Evolutionary conservation across 31 red algal genomes (phyloP).

Genomic region (Odonthalia washingtoniensis): DNA sequence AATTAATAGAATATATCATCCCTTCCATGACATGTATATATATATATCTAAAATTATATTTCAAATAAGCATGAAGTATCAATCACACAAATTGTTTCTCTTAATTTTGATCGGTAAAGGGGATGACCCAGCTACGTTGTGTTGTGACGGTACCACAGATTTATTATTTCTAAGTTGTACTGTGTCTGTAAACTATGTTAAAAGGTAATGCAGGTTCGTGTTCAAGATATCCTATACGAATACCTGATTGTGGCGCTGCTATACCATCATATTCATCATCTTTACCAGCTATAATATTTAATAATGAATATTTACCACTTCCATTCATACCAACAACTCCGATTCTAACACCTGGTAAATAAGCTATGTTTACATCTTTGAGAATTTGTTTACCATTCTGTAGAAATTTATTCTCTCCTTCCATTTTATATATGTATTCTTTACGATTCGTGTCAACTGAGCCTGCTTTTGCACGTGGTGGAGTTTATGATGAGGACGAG

Average conservation of each 20-base stretch:
- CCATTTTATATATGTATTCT: constrained; percentile 95
- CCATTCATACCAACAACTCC: constrained; percentile 95
- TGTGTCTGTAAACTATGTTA: too few relatives aligned
- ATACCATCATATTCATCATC: constrained; percentile 91
- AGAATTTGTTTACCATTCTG: constrained; percentile 83
- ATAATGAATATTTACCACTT: constrained; percentile 85
- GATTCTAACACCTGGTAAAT: constrained; percentile 95
- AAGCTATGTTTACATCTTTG: constrained; percentile 84
- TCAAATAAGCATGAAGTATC: too few relatives aligned
- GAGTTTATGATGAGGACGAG: neutral
- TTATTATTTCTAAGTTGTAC: too few relatives aligned
- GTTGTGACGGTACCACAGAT: too few relatives aligned
- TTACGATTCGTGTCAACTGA: constrained; percentile 80
- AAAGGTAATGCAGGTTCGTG: constrained; percentile 97
- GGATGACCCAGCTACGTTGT: too few relatives aligned
- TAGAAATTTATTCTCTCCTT: constrained; percentile 64
- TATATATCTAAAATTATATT: too few relatives aligned
- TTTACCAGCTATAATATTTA: constrained; percentile 91
- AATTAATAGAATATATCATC: too few relatives aligned
- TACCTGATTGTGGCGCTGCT: constrained; percentile 68
- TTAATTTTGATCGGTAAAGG: too few relatives aligned
- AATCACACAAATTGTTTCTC: too few relatives aligned
- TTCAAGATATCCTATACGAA: constrained; percentile 80
- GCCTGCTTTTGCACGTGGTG: constrained; percentile 62
- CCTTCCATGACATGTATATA: too few relatives aligned